Evolutionary conservation across 2,329 filamentous ascomycete species (phyloP).

Genomic region (Coniochaeta ligniaria): DNA sequence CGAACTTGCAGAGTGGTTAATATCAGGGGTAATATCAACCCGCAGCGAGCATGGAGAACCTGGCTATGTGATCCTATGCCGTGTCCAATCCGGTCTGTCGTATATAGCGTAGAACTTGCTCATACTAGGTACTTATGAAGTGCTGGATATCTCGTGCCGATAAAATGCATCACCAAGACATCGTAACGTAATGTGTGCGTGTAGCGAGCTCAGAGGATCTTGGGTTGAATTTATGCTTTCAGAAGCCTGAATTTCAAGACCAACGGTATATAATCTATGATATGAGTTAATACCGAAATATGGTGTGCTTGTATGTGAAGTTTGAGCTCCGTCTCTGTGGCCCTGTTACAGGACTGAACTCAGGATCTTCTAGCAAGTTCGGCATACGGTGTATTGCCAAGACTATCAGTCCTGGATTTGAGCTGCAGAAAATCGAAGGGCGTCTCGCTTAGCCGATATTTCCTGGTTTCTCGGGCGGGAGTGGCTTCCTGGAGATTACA

Average conservation of each 20-base stretch:
- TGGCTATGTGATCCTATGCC: constrained; percentile 6
- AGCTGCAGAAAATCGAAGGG: background rate
- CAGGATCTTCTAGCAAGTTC: background rate
- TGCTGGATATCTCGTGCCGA: background rate
- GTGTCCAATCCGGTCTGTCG: constrained; percentile 4
- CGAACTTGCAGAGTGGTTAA: background rate
- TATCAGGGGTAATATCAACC: constrained; percentile 11
- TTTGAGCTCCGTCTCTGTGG: too few relatives aligned
- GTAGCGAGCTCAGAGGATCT: too few relatives aligned
- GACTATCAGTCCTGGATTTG: background rate
- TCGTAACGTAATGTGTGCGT: too few relatives aligned
- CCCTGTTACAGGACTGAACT: too few relatives aligned
- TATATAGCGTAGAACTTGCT: background rate
- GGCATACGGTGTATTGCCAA: background rate
- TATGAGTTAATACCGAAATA: too few relatives aligned
- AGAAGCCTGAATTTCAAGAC: too few relatives aligned
- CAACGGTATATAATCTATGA: too few relatives aligned
- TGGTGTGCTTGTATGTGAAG: too few relatives aligned
- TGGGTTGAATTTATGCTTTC: too few relatives aligned
- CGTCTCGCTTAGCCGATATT: background rate
- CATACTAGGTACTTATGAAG: background rate
- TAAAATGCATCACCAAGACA: background rate
- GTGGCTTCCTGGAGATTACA: background rate
- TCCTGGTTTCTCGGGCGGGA: background rate
- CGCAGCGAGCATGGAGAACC: constrained; percentile 8